Percentiles rank a stretch among this genome's conserved stretches.
These are phyloP conservation scores for Candida rishiriensis DNA, from an alignment of 805 yeast genomes.

Conservation along the genomic window DNA sequence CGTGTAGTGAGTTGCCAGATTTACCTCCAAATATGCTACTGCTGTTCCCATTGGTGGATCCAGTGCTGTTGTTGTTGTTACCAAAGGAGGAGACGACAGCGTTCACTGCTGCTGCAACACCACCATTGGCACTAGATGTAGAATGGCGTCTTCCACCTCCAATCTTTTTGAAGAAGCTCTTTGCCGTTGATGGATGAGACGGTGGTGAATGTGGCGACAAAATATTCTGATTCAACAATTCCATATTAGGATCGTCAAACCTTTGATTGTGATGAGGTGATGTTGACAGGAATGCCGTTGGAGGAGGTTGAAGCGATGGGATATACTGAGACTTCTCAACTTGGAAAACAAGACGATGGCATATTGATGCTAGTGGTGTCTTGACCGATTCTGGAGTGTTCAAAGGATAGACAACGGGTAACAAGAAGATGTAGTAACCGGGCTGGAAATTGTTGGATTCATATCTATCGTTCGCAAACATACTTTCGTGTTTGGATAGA, in stretches of 20 bases:
- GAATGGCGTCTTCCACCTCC: constrained; percentile 17
- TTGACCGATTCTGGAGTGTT: constrained; percentile 58
- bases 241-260: constrained; percentile 14
- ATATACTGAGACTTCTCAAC: constrained; percentile 30
- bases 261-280: constrained; percentile 27
- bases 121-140: background rate
- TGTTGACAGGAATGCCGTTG: constrained; percentile 30
- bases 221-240: constrained; percentile 1
- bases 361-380: constrained; percentile 46
- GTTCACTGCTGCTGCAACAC: background rate
- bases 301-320: constrained; percentile 29
- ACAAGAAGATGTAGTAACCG: constrained; percentile 64
- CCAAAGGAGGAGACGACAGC: background rate
- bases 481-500: constrained; percentile 9
- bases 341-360: constrained; percentile 38
- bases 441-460: constrained; percentile 37
- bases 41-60: background rate
- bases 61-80: background rate
- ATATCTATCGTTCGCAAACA: constrained; percentile 11
- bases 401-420: constrained; percentile 60
- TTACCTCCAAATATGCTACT: too few relatives aligned
- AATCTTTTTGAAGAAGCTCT: constrained; percentile 21
- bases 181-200: constrained; percentile 4
- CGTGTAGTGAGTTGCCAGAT: constrained; percentile 22
- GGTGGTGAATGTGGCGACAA: constrained; percentile 1